phyloP scores from a whole-genome alignment of 2,329 filamentous ascomycete species.

The Fusarium pseudoanthophilum region DNA sequence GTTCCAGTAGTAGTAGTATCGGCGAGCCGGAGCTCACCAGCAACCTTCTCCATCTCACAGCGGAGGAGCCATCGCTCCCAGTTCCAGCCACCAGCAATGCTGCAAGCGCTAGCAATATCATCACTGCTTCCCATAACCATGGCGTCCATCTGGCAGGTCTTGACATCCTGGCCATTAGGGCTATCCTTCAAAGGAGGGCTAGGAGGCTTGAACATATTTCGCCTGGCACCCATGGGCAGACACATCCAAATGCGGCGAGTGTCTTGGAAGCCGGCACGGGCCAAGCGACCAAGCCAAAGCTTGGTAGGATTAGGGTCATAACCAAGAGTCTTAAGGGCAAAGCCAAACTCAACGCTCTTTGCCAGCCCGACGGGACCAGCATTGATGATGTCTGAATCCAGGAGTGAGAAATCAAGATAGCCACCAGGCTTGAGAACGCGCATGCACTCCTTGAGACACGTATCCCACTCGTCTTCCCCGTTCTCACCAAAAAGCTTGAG shows the following conservation, averaged over 20 bases:
- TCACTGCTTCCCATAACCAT: constrained; percentile 74
- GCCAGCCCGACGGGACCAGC: constrained; percentile 82
- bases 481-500: constrained; percentile 78
- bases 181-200: constrained; percentile 49
- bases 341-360: constrained; percentile 90
- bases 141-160: constrained; percentile 68
- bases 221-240: constrained; percentile 77
- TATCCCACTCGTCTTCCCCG: constrained; percentile 85
- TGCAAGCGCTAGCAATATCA: constrained; percentile 78
- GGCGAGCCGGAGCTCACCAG: constrained; percentile 71
- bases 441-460: constrained; percentile 85
- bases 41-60: constrained; percentile 81
- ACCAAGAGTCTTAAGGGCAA: constrained; percentile 86
- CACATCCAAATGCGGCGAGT: constrained; percentile 90
- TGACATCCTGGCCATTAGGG: constrained; percentile 54
- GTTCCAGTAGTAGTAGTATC: constrained; percentile 63
- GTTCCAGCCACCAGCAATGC: constrained; percentile 85
- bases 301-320: constrained; percentile 90
- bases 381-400: constrained; percentile 91
- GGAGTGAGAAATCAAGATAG: constrained; percentile 88
- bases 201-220: constrained; percentile 46
- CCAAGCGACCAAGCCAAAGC: constrained; percentile 79
- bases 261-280: constrained; percentile 79
- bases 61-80: constrained; percentile 98
- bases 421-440: constrained; percentile 93